Base-by-base conservation (phyloP, 164 flowering plant genomes). In the Dillenia suffruticosa region DNA sequence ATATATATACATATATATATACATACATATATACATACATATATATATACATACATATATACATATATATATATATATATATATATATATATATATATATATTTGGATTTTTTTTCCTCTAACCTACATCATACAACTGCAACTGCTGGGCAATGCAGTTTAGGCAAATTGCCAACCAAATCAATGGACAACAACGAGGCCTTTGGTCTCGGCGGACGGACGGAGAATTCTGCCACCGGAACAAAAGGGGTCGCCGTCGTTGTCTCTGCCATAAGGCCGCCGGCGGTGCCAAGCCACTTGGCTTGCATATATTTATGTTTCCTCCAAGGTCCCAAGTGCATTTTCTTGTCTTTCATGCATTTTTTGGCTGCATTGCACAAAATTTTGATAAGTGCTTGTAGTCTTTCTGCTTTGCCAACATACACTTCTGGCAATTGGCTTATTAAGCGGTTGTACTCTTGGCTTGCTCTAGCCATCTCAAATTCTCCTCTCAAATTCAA, bases 261-360 rank as follows among this genome's bases (percentile, higher is more conserved):
- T n/a, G 60, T 60, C 57, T 75, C 69, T 54, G 61, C 69, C 13
- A 62, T 61, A 17, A 77, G 40, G 40, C 40, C 0, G 40, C 40
- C 40, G 40, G 7, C 7, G 40, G 40, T 32, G 6, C 40, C 40
- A 7, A 32, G 40, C 88, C 88, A 84, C 66, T 84, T 84, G 78
- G 69, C 73, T 55, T 76, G 77, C 85, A 84, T 77, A 77, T 73
- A 83, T 32, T 74, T 68, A 13, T 63, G 55, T 44, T 77, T 83
- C 10, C 88, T 58, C 88, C 85, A 84, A 5, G 87, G 84, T 0
- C 82, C 84, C 72, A 80, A 57, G 51, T 78, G 74, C 45, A 84
- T 73, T 26, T 73, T 76, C 70, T 63, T 68, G 74, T 79, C 84
- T 60, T 63, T 67, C 73, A 67, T 70, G 3, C 79, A 77, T 56